Percentiles rank a stretch among this genome's conserved stretches.
These are phyloP conservation scores for Agrocybe chaxingu DNA, from an alignment of 768 basidiomycete species.

Conservation along the genomic window DNA sequence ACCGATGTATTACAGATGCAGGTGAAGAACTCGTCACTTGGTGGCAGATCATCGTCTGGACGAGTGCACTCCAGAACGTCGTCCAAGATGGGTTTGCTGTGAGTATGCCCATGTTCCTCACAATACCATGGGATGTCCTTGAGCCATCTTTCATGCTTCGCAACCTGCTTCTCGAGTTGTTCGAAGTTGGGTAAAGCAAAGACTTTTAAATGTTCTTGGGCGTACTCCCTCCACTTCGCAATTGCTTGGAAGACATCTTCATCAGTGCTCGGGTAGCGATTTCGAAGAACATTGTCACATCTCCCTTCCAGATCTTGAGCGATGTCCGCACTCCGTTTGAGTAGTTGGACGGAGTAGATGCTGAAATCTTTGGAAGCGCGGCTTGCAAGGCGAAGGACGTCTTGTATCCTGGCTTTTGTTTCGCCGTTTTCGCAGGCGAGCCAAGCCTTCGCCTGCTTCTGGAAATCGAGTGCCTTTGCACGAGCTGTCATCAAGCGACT, in stretches of 20 bases:
- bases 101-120: conserved; percentile 58
- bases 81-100: conserved; percentile 62
- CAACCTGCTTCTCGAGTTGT: conserved; percentile 65
- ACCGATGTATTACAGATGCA: conserved; percentile 81
- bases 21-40: conserved; percentile 77
- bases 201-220: conserved; percentile 66
- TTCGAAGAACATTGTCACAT: conserved; percentile 71
- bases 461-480: conserved; percentile 72
- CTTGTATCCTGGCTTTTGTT: conserved; percentile 59
- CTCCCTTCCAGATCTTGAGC: conserved; percentile 75
- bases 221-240: conserved; percentile 70
- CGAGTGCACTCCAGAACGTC: conserved; percentile 76
- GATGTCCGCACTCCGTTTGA: conserved; percentile 70
- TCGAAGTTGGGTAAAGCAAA: conserved; percentile 74
- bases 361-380: conserved; percentile 77
- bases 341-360: conserved; percentile 60
- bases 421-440: conserved; percentile 53
- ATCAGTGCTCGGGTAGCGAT: conserved; percentile 52
- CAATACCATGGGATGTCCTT: conserved; percentile 80
- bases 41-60: conserved; percentile 76
- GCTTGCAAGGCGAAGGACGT: conserved; percentile 64
- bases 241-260: conserved; percentile 72
- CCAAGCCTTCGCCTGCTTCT: conserved; percentile 76
- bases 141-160: conserved; percentile 67
- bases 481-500: conserved; percentile 63